A percentile compares a stretch with the other conserved stretches of the same genome.
Conservation (phyloP, 306 rosid genomes). For the Lathyrus tuberosus region DNA sequence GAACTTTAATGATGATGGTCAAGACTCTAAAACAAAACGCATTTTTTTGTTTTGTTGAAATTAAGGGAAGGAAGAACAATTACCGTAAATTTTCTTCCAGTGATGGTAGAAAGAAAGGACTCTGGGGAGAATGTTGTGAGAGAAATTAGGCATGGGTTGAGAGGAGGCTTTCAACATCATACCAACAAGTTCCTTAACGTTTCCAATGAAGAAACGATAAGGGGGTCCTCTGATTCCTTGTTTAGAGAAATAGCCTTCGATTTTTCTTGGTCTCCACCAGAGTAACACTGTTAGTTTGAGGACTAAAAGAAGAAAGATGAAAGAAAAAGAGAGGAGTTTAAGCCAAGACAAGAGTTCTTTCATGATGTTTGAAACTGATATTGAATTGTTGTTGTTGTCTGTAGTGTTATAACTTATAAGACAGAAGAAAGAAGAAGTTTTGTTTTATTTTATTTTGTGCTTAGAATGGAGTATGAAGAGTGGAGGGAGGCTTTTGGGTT, state of each 20-base stretch:
- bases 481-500: slow-evolving; percentile 35
- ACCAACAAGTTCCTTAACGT: slow-evolving; percentile 68
- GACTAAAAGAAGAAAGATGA: slow-evolving; percentile 38
- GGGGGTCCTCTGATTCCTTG: slow-evolving; percentile 98
- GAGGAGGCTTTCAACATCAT: slow-evolving; percentile 96
- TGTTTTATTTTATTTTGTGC: background rate
- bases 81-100: slow-evolving; percentile 92
- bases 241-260: slow-evolving; percentile 67
- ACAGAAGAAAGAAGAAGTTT: background rate
- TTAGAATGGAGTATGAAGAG: slow-evolving; percentile 23
- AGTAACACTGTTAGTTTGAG: slow-evolving; percentile 54
- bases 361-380: slow-evolving; percentile 38
- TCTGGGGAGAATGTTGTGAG: slow-evolving; percentile 94
- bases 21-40: slow-evolving; percentile 20
- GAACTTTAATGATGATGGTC: slow-evolving; percentile 45
- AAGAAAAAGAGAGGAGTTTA: slow-evolving; percentile 45
- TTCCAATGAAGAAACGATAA: slow-evolving; percentile 94
- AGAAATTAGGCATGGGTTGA: slow-evolving; percentile 75
- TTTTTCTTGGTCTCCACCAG: slow-evolving; percentile 93
- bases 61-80: background rate
- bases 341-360: slow-evolving; percentile 51
- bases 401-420: background rate
- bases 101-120: slow-evolving; percentile 96
- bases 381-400: background rate
- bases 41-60: slow-evolving; percentile 13